Base-by-base conservation (phyloP, 257 asterid species). In the Prunella vulgaris region DNA sequence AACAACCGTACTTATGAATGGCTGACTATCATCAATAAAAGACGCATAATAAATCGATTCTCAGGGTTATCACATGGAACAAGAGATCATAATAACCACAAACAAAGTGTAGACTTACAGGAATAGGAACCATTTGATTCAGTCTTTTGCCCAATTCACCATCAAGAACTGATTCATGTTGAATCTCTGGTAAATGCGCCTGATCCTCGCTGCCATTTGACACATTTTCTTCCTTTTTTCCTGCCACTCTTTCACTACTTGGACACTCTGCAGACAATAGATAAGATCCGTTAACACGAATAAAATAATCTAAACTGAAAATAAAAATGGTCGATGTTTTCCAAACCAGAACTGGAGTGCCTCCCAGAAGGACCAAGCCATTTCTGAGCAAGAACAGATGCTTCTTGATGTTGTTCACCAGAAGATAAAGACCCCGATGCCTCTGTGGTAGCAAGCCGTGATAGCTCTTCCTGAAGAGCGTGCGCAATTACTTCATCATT, bases 391-490 rank as follows among this genome's bases (percentile, higher is more conserved):
- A 83, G 87, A 85, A 87, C 63, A 9, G 88, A 86, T 7, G 65
- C 84, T 61, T 81, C 80, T 65, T 79, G 83, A 71, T 84, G 75
- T 62, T 84, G 80, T 60, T 76, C 84, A 33, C 65, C 70, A n/a
- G 70, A 67, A 74, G 63, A 74, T 52, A 74, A 59, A 76, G 82
- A 75, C 54, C 84, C 86, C 0, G 70, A 66, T 7, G 87, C 76
- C 73, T 85, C 90, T n/a, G 75, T 80, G 32, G 68, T 72, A 10
- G 81, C 81, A 76, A 89, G 69, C 62, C 78, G 79, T 12, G 88
- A 79, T 38, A 92, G 79, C 80, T 87, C 98, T 84, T 89, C 98
- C 75, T 89, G 98, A 73, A 87, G 87, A 76, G 98, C 87, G 33
- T 51, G 84, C 20, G 97, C 93, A 28, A 88, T 88, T 46, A 78